Evolutionary conservation across 139 green algal species (phyloP).

Genomic region (Zygnema cylindricum): DNA sequence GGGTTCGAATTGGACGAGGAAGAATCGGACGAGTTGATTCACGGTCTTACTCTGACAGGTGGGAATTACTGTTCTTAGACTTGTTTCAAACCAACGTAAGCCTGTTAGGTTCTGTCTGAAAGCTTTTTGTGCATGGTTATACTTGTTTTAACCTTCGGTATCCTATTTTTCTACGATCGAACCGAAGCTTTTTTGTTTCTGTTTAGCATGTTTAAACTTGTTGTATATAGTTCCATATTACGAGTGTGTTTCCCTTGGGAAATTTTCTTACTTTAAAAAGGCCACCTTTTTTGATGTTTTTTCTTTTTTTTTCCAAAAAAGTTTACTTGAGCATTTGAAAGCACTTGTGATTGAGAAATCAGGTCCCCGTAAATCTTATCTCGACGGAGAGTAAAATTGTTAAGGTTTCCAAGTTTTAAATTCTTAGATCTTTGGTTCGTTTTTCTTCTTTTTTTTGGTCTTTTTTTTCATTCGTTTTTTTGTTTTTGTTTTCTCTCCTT

Average conservation of each 20-base stretch:
- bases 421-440: background rate
- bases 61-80: background rate
- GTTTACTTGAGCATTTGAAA: background rate
- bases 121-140: background rate
- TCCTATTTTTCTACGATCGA: background rate
- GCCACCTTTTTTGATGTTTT: too few relatives aligned
- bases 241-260: too few relatives aligned
- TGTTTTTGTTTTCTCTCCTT: too few relatives aligned
- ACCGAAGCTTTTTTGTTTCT: too few relatives aligned
- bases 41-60: background rate
- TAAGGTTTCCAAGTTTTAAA: background rate
- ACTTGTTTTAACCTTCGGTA: background rate
- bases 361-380: constrained; percentile 4
- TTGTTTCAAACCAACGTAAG: background rate
- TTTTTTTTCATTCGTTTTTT: background rate
- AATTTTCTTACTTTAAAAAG: too few relatives aligned
- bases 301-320: too few relatives aligned
- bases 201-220: too few relatives aligned
- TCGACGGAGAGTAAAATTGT: background rate
- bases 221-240: too few relatives aligned
- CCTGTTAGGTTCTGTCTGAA: background rate
- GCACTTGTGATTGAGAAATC: background rate
- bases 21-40: background rate
- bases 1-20: background rate
- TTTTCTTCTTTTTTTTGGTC: background rate